These are phyloP conservation scores for Raphanus raphanistrum DNA, from an alignment of 345 rosid species.

Conservation along the genomic window DNA sequence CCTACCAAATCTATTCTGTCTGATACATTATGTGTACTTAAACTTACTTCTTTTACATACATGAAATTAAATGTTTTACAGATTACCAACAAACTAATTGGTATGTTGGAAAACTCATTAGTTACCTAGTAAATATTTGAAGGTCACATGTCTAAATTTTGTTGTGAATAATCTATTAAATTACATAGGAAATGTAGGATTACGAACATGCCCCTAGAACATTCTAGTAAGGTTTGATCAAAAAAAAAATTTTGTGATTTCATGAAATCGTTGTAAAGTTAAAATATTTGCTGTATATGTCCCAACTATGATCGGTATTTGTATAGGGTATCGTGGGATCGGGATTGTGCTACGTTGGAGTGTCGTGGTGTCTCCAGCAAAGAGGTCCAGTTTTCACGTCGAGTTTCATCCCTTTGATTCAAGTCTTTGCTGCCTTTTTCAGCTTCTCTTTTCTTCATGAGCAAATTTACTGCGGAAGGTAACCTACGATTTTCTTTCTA, in stretches of 20 bases:
- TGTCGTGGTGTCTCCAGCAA: constrained; percentile 83
- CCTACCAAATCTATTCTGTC: neutral
- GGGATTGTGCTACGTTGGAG: constrained; percentile 76
- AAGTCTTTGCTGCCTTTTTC: constrained; percentile 63
- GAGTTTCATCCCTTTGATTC: constrained; percentile 68
- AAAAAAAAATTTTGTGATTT: neutral
- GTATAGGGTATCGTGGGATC: constrained; percentile 75
- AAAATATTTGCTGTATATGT: neutral
- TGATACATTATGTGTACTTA: neutral
- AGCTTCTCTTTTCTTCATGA: constrained; percentile 70
- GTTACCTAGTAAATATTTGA: too few relatives aligned
- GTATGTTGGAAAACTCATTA: neutral
- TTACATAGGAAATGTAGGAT: neutral
- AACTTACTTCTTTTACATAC: neutral
- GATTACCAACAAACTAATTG: neutral
- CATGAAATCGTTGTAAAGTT: neutral
- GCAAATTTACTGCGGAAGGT: constrained; percentile 75
- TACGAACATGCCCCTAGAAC: neutral
- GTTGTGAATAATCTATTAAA: neutral
- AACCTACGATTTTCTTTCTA: neutral
- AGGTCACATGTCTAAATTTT: neutral
- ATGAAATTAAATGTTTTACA: neutral
- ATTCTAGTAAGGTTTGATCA: too few relatives aligned
- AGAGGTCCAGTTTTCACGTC: constrained; percentile 82
- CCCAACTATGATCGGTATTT: neutral